Percentiles rank a stretch among this genome's conserved stretches.
These are phyloP conservation scores for Hyphopichia burtonii DNA, from an alignment of 1,139 yeast genomes.

Conservation along the genomic window DNA sequence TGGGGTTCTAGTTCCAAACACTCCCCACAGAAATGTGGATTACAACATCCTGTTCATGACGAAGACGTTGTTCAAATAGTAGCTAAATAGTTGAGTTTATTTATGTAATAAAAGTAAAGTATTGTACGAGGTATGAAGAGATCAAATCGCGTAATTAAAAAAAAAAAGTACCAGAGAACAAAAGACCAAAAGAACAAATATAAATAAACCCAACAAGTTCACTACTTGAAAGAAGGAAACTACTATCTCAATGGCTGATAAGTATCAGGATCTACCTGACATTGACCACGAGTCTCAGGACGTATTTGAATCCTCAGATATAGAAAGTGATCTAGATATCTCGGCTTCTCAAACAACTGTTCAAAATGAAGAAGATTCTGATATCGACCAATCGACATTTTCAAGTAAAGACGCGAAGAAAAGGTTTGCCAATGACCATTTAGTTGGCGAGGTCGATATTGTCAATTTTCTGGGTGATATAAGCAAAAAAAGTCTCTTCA, in stretches of 20 bases:
- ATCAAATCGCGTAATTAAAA: neutral
- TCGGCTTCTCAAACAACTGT: constrained; percentile 7
- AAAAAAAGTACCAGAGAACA: neutral
- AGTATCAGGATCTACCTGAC: constrained; percentile 25
- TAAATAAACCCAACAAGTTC: too few species aligned
- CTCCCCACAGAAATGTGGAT: constrained; percentile 95
- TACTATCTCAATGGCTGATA: constrained; percentile 5
- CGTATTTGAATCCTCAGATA: constrained; percentile 52
- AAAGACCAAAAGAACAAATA: too few species aligned
- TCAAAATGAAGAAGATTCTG: constrained; percentile 12
- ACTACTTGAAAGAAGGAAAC: too few species aligned
- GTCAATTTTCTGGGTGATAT: constrained; percentile 41
- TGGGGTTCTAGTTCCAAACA: constrained; percentile 98
- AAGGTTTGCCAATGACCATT: constrained; percentile 17
- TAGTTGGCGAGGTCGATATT: constrained; percentile 13
- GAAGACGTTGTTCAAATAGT: constrained; percentile 94
- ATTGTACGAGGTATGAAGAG: neutral
- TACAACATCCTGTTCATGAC: constrained; percentile 78
- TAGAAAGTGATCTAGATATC: constrained; percentile 29
- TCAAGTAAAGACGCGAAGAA: constrained; percentile 21
- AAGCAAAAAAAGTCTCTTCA: constrained; percentile 14
- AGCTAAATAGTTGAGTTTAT: constrained; percentile 58
- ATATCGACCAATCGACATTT: constrained; percentile 18
- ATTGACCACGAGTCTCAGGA: constrained; percentile 31
- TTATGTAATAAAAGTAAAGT: too few species aligned